phyloP scores from a whole-genome alignment of 2,329 filamentous ascomycete genomes.

The Claviceps arundinis region DNA sequence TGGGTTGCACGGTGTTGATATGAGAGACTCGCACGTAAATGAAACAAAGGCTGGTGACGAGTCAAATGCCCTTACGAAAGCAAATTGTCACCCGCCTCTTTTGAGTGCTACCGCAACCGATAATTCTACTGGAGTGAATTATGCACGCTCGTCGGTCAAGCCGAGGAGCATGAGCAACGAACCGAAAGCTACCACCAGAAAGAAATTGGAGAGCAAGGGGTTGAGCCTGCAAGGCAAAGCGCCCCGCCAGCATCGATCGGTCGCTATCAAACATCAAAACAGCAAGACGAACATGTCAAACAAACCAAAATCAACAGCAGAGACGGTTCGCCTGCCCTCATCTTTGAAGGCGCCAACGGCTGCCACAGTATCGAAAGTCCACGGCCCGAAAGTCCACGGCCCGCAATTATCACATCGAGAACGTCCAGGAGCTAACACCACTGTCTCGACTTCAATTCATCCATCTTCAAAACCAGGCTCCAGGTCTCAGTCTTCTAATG shows the following conservation, averaged over 20 bases:
- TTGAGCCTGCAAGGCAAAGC: slow-evolving; percentile 6
- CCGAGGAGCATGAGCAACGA: background rate
- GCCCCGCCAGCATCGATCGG: slow-evolving; percentile 29
- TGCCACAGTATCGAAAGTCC: slow-evolving; percentile 52
- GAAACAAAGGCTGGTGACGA: background rate
- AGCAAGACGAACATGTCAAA: slow-evolving; percentile 39
- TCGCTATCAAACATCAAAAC: slow-evolving; percentile 25
- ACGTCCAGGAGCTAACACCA: slow-evolving; percentile 21
- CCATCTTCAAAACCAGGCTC: slow-evolving; percentile 15
- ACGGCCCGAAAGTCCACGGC: slow-evolving; percentile 37
- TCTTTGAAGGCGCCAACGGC: slow-evolving; percentile 58
- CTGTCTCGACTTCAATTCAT: slow-evolving; percentile 23
- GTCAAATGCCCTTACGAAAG: background rate
- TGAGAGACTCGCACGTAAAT: background rate
- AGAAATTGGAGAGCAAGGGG: background rate
- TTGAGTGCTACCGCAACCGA: background rate
- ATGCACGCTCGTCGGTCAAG: background rate
- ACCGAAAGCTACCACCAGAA: background rate
- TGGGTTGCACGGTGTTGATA: background rate
- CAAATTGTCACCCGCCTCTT: background rate
- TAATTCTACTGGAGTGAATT: background rate
- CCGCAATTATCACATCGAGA: slow-evolving; percentile 13
- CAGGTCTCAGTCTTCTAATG: slow-evolving; percentile 9
- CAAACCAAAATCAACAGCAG: slow-evolving; percentile 55
- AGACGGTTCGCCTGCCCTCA: slow-evolving; percentile 51